Evolutionary conservation across 2,329 filamentous ascomycete genomes (phyloP).

Genomic region (Akanthomyces dipterigenus): DNA sequence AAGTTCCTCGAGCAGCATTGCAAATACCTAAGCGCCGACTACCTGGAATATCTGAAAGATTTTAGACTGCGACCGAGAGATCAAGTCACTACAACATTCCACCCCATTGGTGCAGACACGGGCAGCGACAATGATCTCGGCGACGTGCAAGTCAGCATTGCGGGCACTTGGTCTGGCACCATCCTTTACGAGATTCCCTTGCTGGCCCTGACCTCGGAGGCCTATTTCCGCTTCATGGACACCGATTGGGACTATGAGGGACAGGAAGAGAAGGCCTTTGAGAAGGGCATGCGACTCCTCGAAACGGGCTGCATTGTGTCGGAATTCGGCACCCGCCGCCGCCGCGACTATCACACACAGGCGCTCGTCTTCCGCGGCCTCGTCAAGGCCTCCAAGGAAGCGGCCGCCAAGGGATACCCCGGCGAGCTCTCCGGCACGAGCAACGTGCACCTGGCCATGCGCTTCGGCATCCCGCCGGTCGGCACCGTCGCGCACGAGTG

Average conservation of each 20-base stretch:
- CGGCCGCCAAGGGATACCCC: conserved; percentile 52
- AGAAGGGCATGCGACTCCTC: conserved; percentile 72
- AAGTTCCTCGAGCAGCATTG: conserved; percentile 72
- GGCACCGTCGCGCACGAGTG: conserved; percentile 94
- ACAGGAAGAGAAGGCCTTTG: conserved; percentile 77
- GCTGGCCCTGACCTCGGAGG: conserved; percentile 84
- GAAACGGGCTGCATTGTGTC: conserved; percentile 82
- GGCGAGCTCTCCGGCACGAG: conserved; percentile 83
- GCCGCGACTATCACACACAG: conserved; percentile 92
- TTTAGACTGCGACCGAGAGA: conserved; percentile 77
- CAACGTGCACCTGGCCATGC: conserved; percentile 96
- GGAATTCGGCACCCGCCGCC: conserved; percentile 85
- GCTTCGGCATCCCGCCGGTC: conserved; percentile 74
- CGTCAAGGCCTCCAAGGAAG: conserved; percentile 69
- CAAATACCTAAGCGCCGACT: conserved; percentile 69
- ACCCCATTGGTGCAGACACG: conserved; percentile 46
- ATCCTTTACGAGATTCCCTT: conserved; percentile 97
- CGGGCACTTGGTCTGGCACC: conserved; percentile 85
- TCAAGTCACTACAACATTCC: conserved; percentile 69
- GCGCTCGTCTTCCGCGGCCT: conserved; percentile 85
- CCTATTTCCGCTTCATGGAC: conserved; percentile 96
- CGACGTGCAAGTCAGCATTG: conserved; percentile 68
- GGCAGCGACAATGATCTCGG: conserved; percentile 62
- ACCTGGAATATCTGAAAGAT: conserved; percentile 72
- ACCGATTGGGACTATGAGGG: conserved; percentile 83